Percentiles rank a stretch among this genome's conserved stretches.
These are phyloP conservation scores for Salmacisia buchloeana DNA, from an alignment of 1,284 basidiomycete species.

Conservation along the genomic window DNA sequence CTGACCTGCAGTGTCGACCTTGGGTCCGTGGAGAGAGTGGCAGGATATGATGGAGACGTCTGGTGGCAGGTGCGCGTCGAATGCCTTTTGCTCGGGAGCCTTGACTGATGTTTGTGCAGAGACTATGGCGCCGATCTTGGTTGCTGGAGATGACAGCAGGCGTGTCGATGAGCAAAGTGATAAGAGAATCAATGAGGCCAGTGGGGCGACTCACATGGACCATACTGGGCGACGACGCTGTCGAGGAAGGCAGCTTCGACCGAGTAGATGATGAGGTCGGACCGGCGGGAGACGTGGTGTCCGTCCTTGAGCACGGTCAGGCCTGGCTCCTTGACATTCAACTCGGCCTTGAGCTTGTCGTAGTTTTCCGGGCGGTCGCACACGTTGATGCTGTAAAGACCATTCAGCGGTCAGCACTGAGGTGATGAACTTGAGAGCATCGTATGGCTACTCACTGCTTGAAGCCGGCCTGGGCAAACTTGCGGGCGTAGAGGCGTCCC, in stretches of 20 bases:
- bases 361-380: slow-evolving; percentile 80
- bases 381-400: slow-evolving; percentile 77
- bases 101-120: slow-evolving; percentile 96
- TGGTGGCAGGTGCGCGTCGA: slow-evolving; percentile 77
- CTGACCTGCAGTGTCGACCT: slow-evolving; percentile 82
- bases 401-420: not conserved
- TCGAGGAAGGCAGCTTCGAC: slow-evolving; percentile 90
- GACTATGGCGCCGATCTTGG: slow-evolving; percentile 85
- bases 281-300: slow-evolving; percentile 72
- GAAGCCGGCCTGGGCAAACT: slow-evolving; percentile 70
- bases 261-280: slow-evolving; percentile 85
- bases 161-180: slow-evolving; percentile 8
- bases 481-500: slow-evolving; percentile 85
- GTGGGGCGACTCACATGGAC: slow-evolving; percentile 66
- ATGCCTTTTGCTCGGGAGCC: slow-evolving; percentile 83
- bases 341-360: slow-evolving; percentile 62
- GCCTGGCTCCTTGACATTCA: slow-evolving; percentile 59
- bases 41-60: slow-evolving; percentile 87
- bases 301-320: slow-evolving; percentile 70
- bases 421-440: not conserved
- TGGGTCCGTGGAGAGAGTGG: slow-evolving; percentile 91
- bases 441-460: slow-evolving; percentile 58
- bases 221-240: slow-evolving; percentile 76
- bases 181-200: not conserved
- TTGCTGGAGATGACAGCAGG: slow-evolving; percentile 61